Conservation (phyloP, 129 eudicot species). For the Oenanthe sinensis region DNA sequence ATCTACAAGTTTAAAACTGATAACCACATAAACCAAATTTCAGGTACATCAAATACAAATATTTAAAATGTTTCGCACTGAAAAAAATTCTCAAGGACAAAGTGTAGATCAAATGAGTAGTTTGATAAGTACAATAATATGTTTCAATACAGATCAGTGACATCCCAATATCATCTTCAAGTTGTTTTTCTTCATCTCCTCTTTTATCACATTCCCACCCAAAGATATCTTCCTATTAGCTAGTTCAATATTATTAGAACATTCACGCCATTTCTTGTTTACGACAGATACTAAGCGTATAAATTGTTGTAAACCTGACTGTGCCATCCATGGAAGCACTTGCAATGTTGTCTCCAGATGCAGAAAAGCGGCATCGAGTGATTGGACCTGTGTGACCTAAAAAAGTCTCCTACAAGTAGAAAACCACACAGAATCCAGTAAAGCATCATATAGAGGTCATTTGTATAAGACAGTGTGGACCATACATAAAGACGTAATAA, state of each 20-base stretch:
- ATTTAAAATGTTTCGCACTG: no score
- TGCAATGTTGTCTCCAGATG: slow-evolving; percentile 92
- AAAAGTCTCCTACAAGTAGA: slow-evolving; percentile 64
- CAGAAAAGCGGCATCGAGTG: slow-evolving; percentile 87
- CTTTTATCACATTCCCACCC: not conserved
- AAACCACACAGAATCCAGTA: slow-evolving; percentile 9
- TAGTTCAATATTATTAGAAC: not conserved
- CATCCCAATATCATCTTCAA: not conserved
- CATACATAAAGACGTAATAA: not conserved
- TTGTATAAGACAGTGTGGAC: not conserved
- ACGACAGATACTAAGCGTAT: not conserved
- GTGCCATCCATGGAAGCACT: slow-evolving; percentile 99
- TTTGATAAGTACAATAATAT: not conserved
- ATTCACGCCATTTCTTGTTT: not conserved
- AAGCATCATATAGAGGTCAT: slow-evolving; percentile 9
- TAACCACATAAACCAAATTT: not conserved
- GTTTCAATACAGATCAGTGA: not conserved
- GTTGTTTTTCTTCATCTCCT: not conserved
- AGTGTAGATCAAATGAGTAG: not conserved
- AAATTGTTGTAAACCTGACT: slow-evolving; percentile 51
- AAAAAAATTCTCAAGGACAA: not conserved
- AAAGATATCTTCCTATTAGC: not conserved
- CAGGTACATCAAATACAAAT: not conserved
- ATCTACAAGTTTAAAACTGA: not conserved
- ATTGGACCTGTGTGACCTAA: slow-evolving; percentile 97